A percentile compares a stretch with the other conserved stretches of the same genome.
Evolutionary conservation across 371 early-diverging fungal genomes (phyloP).

Genomic region (Mucor mucedo): DNA sequence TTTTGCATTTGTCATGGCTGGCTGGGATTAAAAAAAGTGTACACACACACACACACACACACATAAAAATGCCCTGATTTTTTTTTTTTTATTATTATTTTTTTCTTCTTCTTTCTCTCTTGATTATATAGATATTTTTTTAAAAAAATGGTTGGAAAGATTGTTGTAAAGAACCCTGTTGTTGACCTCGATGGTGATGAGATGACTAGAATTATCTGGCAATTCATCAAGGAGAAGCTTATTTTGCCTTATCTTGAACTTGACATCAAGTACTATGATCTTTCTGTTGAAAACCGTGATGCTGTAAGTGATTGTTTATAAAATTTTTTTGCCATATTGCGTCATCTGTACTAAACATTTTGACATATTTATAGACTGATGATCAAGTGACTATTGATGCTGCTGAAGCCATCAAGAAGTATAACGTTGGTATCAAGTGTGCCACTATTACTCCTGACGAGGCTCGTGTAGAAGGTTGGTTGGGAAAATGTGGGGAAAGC

Average conservation of each 20-base stretch:
- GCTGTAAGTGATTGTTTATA: constrained; percentile 47
- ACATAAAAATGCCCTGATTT: constrained; percentile 1
- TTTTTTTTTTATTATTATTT: constrained; percentile 5
- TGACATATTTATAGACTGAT: constrained; percentile 74
- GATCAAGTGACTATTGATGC: constrained; percentile 97
- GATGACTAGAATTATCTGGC: constrained; percentile 96
- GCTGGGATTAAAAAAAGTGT: neutral
- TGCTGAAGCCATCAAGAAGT: constrained; percentile 95
- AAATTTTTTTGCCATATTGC: neutral
- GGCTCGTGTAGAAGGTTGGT: constrained; percentile 85
- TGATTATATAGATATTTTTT: neutral
- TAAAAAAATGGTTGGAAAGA: constrained; percentile 42
- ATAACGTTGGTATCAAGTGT: constrained; percentile 98
- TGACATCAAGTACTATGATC: constrained; percentile 95
- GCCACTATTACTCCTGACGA: constrained; percentile 99
- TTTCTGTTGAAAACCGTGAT: constrained; percentile 92
- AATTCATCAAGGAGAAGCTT: constrained; percentile 91
- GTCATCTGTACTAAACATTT: neutral
- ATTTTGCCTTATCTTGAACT: constrained; percentile 92
- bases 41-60: neutral
- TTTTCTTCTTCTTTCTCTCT: constrained; percentile 5
- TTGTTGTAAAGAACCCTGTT: constrained; percentile 82
- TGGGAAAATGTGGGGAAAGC: neutral
- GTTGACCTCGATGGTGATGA: constrained; percentile 97
- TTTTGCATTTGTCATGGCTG: constrained; percentile 17